Base-by-base conservation (phyloP, 108 stramenopile genomes). In the Epipyxis sp. region DNA sequence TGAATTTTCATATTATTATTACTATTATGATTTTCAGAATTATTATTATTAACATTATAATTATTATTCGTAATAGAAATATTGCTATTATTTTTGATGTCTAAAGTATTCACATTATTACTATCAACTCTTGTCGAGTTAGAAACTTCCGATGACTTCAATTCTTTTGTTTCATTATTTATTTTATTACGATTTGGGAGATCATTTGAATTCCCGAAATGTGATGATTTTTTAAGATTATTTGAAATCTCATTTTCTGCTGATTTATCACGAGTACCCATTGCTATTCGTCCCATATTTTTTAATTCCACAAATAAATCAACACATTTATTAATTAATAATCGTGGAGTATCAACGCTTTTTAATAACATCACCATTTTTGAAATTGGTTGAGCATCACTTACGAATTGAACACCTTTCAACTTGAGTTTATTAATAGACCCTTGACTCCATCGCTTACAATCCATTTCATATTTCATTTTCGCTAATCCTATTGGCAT, bases 251-350 rank as follows among this genome's bases (percentile, higher is more conserved):
- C 46, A 50, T 50, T 50, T 13, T 13, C 20, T 13, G 46, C 46
- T n/a, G n/a, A n/a, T n/a, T n/a, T n/a, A n/a, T n/a, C n/a, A n/a
- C n/a, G n/a, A 50, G 46, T 50, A 50, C 13, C 20, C 20, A 20
- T 50, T 50, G 46, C 20, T 13, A 50, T 50, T 50, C 20, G 16
- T 10, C 50, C 25, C 50, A 74, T 46, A 32, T 74, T 39, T 32
- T 74, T 57, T 32, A 74, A 57, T 30, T 74, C 50, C 3, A 46
- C 10, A 74, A 27, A 46, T 37, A 74, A 74, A 46, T 74, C 71
- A 37, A 39, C 32, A 37, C 27, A 29, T 42, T 46, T 74, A 3
- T 57, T 46, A 34, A 27, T 27, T 74, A 74, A 37, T 42, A 74
- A 6, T 30, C 20, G 6, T 6, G 44, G 71, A 29, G 71, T 57